Conservation (phyloP, 768 basidiomycete species). For the Suillus fuscotomentosus region DNA sequence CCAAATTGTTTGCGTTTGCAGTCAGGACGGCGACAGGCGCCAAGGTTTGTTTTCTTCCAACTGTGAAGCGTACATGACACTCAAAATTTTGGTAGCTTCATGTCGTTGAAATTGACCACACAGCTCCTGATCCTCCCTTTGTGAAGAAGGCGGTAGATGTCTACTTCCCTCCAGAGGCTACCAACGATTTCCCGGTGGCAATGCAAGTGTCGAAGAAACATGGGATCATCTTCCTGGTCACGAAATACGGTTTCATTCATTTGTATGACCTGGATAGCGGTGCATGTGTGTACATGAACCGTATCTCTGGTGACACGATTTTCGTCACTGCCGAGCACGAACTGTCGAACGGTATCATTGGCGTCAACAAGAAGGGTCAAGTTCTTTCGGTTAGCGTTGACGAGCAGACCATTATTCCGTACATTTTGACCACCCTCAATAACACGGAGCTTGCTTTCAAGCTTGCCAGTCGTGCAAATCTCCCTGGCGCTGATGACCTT, state of each 20-base stretch:
- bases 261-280: conserved; percentile 97
- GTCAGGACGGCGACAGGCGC: conserved; percentile 97
- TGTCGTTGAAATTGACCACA: conserved; percentile 97
- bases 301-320: conserved; percentile 98
- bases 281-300: conserved; percentile 99
- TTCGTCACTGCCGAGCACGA: conserved; percentile 98
- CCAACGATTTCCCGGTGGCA: conserved; percentile 98
- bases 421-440: conserved; percentile 90
- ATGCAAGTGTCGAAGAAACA: conserved; percentile 99
- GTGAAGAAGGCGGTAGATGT: conserved; percentile 98
- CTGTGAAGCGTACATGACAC: conserved; percentile 6
- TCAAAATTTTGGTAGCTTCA: conserved; percentile 64
- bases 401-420: conserved; percentile 94
- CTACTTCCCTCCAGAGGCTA: conserved; percentile 98
- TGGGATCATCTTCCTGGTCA: conserved; percentile 95
- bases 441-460: conserved; percentile 98
- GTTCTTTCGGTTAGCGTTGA: conserved; percentile 96
- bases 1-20: conserved; percentile 93
- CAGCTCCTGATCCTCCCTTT: conserved; percentile 88
- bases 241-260: conserved; percentile 99
- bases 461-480: conserved; percentile 91
- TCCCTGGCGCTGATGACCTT: conserved; percentile 96
- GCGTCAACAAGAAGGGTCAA: conserved; percentile 99
- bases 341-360: conserved; percentile 91
- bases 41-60: conserved; percentile 59